These are phyloP conservation scores for Gyromitra esculenta DNA, from an alignment of 2,329 filamentous ascomycete genomes.

Conservation along the genomic window DNA sequence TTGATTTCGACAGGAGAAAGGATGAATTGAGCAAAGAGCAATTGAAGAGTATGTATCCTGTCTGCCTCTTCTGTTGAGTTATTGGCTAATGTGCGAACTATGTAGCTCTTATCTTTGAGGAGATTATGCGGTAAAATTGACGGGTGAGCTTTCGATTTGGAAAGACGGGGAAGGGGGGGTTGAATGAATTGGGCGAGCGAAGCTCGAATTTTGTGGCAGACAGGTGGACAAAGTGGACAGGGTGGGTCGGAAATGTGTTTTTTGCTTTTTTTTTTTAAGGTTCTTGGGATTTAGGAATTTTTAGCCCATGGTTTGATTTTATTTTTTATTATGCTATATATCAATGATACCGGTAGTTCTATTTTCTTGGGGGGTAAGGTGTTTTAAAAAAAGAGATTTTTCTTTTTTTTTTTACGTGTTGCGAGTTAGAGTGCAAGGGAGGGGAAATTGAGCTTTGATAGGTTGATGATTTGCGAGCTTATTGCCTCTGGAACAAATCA, in stretches of 20 bases:
- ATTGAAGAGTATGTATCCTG: conserved; percentile 75
- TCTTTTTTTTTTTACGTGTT: neutral
- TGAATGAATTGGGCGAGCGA: neutral
- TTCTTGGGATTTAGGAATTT: conserved; percentile 16
- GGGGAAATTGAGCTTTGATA: conserved; percentile 1
- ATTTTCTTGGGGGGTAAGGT: conserved; percentile 4
- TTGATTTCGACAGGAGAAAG: conserved; percentile 99
- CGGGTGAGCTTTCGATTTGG: neutral
- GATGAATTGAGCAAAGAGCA: conserved; percentile 98
- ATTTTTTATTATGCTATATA: conserved; percentile 33
- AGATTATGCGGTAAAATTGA: conserved; percentile 75
- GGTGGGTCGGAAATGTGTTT: conserved; percentile 31
- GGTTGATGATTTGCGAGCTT: neutral
- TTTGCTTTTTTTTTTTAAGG: conserved; percentile 24
- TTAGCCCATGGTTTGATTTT: conserved; percentile 22
- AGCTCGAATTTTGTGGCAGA: conserved; percentile 10
- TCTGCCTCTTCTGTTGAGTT: neutral
- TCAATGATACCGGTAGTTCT: conserved; percentile 43
- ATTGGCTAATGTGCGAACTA: conserved; percentile 47
- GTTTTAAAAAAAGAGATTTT: neutral
- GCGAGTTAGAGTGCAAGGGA: neutral
- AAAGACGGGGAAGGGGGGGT: neutral
- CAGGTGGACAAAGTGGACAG: too few relatives aligned
- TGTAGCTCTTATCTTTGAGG: conserved; percentile 86
- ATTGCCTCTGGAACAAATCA: neutral